Percentiles rank a stretch among this genome's conserved stretches.
Evolutionary conservation across 768 basidiomycete genomes (phyloP).

Genomic region (Cystobasidium onofrii): DNA sequence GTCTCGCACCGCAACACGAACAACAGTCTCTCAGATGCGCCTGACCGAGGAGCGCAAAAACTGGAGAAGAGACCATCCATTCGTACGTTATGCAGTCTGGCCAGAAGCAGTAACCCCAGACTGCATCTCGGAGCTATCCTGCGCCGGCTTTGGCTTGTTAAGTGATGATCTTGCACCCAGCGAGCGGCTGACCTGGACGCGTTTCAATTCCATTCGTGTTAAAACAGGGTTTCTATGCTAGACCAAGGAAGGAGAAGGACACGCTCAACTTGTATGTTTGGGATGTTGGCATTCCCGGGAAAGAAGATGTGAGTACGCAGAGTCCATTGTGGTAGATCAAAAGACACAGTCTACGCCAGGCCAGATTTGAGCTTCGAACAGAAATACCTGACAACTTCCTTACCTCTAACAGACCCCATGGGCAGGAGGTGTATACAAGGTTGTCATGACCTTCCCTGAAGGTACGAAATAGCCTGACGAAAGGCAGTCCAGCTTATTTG

Average conservation of each 20-base stretch:
- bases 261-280: slow-evolving; percentile 95
- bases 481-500: background rate
- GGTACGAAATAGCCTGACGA: slow-evolving; percentile 52
- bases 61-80: slow-evolving; percentile 98
- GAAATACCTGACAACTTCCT: background rate
- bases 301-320: slow-evolving; percentile 59
- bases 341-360: no score
- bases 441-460: slow-evolving; percentile 92
- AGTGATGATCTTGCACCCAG: no score
- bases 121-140: no score
- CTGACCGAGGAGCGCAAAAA: slow-evolving; percentile 95
- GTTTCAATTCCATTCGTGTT: background rate
- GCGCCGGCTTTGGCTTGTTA: no score
- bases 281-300: slow-evolving; percentile 98
- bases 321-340: background rate
- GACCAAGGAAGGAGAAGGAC: slow-evolving; percentile 78
- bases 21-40: slow-evolving; percentile 85
- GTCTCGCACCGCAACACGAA: background rate
- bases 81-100: no score
- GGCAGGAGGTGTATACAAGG: slow-evolving; percentile 92
- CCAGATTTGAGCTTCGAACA: no score
- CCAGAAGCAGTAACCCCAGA: no score
- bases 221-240: slow-evolving; percentile 86
- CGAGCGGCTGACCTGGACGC: background rate
- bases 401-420: slow-evolving; percentile 68